Evolutionary conservation across 495 filamentous ascomycete genomes (phyloP).

Genomic region (Penicillium canariense): DNA sequence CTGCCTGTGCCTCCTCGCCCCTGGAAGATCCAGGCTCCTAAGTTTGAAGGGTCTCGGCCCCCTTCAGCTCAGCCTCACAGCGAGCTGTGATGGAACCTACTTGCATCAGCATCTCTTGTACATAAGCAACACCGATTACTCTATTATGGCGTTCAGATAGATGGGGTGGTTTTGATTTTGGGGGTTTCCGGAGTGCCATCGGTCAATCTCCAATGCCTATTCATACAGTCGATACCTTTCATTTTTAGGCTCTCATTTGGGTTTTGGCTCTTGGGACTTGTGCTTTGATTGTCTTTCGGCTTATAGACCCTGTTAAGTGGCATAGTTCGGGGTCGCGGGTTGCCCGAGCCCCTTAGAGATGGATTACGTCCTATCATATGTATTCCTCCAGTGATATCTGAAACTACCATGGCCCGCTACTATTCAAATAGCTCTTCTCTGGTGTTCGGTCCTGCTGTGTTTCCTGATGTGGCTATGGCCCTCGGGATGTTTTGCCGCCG

Average conservation of each 20-base stretch:
- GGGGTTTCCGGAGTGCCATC: conserved; percentile 1
- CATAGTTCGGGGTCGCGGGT: not conserved
- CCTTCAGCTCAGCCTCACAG: not conserved
- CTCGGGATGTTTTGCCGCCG: conserved; percentile 9
- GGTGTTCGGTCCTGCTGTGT: too few relatives aligned
- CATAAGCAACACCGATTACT: conserved; percentile 6
- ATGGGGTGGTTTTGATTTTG: not conserved
- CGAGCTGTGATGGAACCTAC: conserved; percentile 48
- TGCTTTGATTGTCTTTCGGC: not conserved
- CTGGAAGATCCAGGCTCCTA: conserved; percentile 60
- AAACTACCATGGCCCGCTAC: too few relatives aligned
- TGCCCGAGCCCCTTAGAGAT: too few relatives aligned
- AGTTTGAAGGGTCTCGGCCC: not conserved
- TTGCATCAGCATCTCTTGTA: conserved; percentile 11
- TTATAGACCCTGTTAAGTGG: not conserved
- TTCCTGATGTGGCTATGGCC: too few relatives aligned
- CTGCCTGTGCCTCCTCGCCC: conserved; percentile 64
- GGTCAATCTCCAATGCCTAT: not conserved
- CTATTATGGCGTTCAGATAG: conserved; percentile 10
- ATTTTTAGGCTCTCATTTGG: not conserved
- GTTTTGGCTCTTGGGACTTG: not conserved
- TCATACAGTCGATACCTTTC: not conserved
- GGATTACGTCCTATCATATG: too few relatives aligned
- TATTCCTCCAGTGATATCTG: too few relatives aligned
- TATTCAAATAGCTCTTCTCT: too few relatives aligned